Evolutionary conservation across 495 filamentous ascomycete genomes (phyloP).

Genomic region (Lindgomyces ingoldianus): DNA sequence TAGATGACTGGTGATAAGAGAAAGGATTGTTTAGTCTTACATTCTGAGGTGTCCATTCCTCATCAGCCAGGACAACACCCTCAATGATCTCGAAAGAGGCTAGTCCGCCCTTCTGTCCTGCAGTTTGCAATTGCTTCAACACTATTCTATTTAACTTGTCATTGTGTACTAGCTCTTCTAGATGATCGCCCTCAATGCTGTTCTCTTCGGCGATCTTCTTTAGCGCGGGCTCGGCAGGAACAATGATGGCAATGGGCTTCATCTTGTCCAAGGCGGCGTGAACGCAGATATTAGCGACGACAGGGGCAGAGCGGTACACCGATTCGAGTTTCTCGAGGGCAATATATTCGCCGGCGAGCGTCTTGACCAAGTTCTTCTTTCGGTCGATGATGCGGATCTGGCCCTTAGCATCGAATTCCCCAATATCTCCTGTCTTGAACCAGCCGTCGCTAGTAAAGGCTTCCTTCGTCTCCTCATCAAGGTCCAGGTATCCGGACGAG

Average conservation of each 20-base stretch:
- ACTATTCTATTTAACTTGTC: slow-evolving; percentile 77
- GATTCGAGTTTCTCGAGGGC: slow-evolving; percentile 98
- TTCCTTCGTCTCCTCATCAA: slow-evolving; percentile 79
- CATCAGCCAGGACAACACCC: slow-evolving; percentile 87
- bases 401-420: slow-evolving; percentile 80
- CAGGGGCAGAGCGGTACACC: slow-evolving; percentile 78
- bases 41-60: slow-evolving; percentile 97
- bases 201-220: slow-evolving; percentile 79
- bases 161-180: slow-evolving; percentile 82
- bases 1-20: neutral
- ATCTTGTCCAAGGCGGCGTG: slow-evolving; percentile 78
- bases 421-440: slow-evolving; percentile 96
- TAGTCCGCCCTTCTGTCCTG: slow-evolving; percentile 74
- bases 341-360: slow-evolving; percentile 94
- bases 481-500: slow-evolving; percentile 72
- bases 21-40: slow-evolving; percentile 60
- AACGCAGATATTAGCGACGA: slow-evolving; percentile 94
- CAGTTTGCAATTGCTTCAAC: slow-evolving; percentile 76
- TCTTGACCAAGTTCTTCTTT: slow-evolving; percentile 99
- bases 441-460: slow-evolving; percentile 76
- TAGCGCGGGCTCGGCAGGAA: slow-evolving; percentile 79
- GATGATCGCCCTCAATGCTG: slow-evolving; percentile 64
- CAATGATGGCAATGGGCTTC: slow-evolving; percentile 92
- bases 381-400: slow-evolving; percentile 89
- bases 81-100: slow-evolving; percentile 87